Evolutionary conservation across 257 asterid species (phyloP).

Genomic region (Echites panduratus): DNA sequence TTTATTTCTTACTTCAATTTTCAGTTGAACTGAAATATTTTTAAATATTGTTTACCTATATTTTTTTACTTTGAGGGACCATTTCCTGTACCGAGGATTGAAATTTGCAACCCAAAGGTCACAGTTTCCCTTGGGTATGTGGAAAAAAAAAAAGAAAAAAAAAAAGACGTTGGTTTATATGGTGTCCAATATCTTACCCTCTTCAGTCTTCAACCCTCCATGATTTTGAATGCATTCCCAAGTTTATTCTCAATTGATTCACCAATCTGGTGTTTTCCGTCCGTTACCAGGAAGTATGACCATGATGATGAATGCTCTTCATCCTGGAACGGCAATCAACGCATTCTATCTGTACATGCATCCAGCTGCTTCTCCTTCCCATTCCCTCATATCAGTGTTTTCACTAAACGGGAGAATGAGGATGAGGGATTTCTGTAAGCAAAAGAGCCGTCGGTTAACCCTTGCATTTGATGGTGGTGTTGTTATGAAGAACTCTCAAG

Average conservation of each 20-base stretch:
- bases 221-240: background rate
- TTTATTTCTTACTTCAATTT: too few relatives aligned
- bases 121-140: too few relatives aligned
- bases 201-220: too few relatives aligned
- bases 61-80: too few relatives aligned
- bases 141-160: too few relatives aligned
- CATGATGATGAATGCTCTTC: background rate
- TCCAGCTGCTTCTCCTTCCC: background rate
- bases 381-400: background rate
- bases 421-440: background rate
- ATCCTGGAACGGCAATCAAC: background rate
- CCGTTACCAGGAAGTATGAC: background rate
- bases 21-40: too few relatives aligned
- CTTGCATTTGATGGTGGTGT: conserved; percentile 13
- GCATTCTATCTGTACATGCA: background rate
- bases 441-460: background rate
- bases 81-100: too few relatives aligned
- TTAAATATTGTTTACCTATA: too few relatives aligned
- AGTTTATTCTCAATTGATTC: background rate
- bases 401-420: background rate
- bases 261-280: background rate
- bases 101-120: too few relatives aligned
- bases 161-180: too few relatives aligned
- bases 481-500: conserved; percentile 33
- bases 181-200: too few relatives aligned